Evolutionary conservation across 305 asterid genomes (phyloP), one percentile per base, ranked within the genome.

Genomic region (Solanum hybrid): DNA sequence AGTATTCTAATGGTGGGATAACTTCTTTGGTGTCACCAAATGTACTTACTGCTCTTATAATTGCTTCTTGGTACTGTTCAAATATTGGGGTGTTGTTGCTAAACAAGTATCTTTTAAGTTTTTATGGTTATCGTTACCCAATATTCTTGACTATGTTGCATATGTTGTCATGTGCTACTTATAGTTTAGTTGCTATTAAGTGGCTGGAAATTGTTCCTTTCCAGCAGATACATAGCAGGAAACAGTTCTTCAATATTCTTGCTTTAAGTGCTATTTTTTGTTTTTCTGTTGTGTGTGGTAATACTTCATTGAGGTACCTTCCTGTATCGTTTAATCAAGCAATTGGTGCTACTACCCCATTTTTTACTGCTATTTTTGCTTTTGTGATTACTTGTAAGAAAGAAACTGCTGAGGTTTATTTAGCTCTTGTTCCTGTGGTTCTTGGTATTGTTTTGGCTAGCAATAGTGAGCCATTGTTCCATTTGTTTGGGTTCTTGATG

Each of bases 321-420:
- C 99, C 99, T 9, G 97, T 97, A 1, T 97, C 99, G 13, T 97
- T 97, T 85, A 97, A 97, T 73, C 98, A 96, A 66, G 99, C 98
- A 7, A 95, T 95, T 32, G 99, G 99, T 27, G 99, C 98, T 0
- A 96, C 99, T n/a, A 95, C 99, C 17, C 98, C 98, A 0, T 97
- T 97, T 86, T 97, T 97, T 87, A 97, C 99, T 0, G 98, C 99
- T 12, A 95, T 97, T 76, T 97, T 97, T 85, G 98, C 98, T 3
- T 97, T 96, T 86, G 89, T 96, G 11, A 95, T 97, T 35, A 97
- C 96, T 6, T 96, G 94, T 86, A 94, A 94, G 89, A 96, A 94
- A 87, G 99, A 97, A 85, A 90, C 98, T 6, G 97, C 94, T 3
- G 97, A 96, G 95, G 98, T 96, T 31, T 97, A 97, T 87, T 35